These are phyloP conservation scores for Globisporangium spiculum DNA, from an alignment of 352 stramenopile species.

Conservation along the genomic window DNA sequence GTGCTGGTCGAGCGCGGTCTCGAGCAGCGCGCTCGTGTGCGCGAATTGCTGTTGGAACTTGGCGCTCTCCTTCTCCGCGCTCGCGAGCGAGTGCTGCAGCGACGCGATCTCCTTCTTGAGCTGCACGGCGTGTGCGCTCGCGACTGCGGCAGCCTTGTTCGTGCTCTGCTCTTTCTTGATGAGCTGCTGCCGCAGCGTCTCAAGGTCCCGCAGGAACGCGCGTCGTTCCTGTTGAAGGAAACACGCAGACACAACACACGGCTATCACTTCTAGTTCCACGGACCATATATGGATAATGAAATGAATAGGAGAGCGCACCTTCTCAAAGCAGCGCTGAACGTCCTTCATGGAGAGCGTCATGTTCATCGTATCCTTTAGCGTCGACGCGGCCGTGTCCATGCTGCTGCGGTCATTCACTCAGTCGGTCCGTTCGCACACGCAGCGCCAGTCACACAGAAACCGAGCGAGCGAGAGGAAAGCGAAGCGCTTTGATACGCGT, in stretches of 20 bases:
- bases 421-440: not conserved
- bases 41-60: constrained; percentile 52
- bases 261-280: not conserved
- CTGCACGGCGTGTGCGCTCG: constrained; percentile 64
- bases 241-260: not conserved
- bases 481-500: not conserved
- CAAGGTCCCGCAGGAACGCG: constrained; percentile 62
- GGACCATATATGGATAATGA: not conserved
- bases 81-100: constrained; percentile 38
- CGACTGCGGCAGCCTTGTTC: constrained; percentile 39
- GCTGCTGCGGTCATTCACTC: not conserved
- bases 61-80: constrained; percentile 44
- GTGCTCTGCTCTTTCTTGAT: constrained; percentile 71
- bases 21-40: constrained; percentile 69
- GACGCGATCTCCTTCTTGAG: constrained; percentile 77
- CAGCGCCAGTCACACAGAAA: not conserved
- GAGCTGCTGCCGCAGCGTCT: constrained; percentile 69
- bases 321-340: constrained; percentile 78
- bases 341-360: constrained; percentile 65
- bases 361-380: constrained; percentile 12
- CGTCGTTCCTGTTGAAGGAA: constrained; percentile 44
- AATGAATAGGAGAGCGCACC: constrained; percentile 21
- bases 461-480: not conserved
- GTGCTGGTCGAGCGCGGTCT: constrained; percentile 72
- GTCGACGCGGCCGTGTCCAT: constrained; percentile 16